phyloP scores from a whole-genome alignment of 78 protist species.

The Anaeramoeba flamelloides region DNA sequence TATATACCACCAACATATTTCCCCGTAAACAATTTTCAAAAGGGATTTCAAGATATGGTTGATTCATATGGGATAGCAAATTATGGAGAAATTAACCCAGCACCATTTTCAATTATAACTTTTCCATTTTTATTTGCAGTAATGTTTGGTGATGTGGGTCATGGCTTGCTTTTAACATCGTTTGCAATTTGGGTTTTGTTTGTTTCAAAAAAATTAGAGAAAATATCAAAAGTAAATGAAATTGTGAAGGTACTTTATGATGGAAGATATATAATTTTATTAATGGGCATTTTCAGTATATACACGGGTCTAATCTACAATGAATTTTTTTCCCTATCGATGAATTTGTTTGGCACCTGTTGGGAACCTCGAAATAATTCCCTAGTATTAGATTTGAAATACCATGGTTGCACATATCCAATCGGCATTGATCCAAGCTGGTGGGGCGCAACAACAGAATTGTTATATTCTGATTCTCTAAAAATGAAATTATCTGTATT shows the following conservation, averaged over 20 bases:
- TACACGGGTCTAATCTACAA: background rate
- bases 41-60: slow-evolving; percentile 73
- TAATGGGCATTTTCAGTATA: background rate
- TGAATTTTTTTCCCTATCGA: background rate
- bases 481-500: background rate
- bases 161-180: slow-evolving; percentile 66
- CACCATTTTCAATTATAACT: slow-evolving; percentile 69
- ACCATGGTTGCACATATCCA: background rate
- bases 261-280: background rate
- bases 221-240: no score
- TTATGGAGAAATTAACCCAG: slow-evolving; percentile 82
- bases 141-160: slow-evolving; percentile 99
- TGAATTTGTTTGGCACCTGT: background rate
- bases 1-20: slow-evolving; percentile 65
- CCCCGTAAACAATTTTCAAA: slow-evolving; percentile 44
- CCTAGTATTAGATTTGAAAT: background rate
- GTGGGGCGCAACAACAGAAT: background rate
- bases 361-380: background rate
- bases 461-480: background rate
- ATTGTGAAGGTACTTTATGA: background rate
- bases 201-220: no score
- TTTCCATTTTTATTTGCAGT: slow-evolving; percentile 99
- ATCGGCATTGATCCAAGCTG: background rate
- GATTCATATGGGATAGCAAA: slow-evolving; percentile 85
- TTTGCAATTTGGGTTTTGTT: no score